Base-by-base conservation (phyloP, 768 basidiomycete genomes). In the Coprinopsis cinerea region DNA sequence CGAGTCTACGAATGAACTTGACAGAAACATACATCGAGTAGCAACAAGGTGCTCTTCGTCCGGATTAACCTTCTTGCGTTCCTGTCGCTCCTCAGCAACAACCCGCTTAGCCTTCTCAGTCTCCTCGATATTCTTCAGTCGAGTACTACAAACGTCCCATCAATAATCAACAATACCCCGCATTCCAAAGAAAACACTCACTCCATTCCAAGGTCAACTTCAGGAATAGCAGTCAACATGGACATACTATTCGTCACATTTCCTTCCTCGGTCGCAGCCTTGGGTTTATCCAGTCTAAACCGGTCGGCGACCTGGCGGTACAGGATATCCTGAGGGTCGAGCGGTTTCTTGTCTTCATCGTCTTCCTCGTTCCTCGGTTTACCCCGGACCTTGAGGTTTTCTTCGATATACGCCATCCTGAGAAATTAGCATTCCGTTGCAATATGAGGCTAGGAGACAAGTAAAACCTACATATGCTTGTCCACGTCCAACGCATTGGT, bases 171-270 rank as follows among this genome's bases (percentile, higher is more conserved):
- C 24, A 28, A 32, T 37, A 22, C 34, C 14, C 4, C n/a, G 49
- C 22, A 34, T 25, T 44, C 42, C 35, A 32, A 7, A 27, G 22
- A 36, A 2, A n/a, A 51, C 4, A 83, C 91, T 58, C 58, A 97
- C 94, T 99, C 93, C 87, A 98, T 96, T 49, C 96, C 96, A 3
- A 99, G 76, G 66, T 99, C 95, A 7, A 98, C 92, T 62, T 98
- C 96, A 0, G 95, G 96, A 58, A 99, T 98, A 28, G 91, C 92
- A 14, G 94, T 97, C 48, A 99, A 74, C 96, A 98, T 99, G 2
- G 90, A 83, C 65, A 95, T 61, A 57, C 89, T 92, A 55, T 91
- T 92, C 11, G 92, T 91, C 22, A 97, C 92, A 60, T 81, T 96
- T 6, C 95, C 96, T 53, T 94, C 94, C 52, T 96, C 90, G 2